phyloP scores from a whole-genome alignment of 352 stramenopile species.

The Aphanomyces stellatus region DNA sequence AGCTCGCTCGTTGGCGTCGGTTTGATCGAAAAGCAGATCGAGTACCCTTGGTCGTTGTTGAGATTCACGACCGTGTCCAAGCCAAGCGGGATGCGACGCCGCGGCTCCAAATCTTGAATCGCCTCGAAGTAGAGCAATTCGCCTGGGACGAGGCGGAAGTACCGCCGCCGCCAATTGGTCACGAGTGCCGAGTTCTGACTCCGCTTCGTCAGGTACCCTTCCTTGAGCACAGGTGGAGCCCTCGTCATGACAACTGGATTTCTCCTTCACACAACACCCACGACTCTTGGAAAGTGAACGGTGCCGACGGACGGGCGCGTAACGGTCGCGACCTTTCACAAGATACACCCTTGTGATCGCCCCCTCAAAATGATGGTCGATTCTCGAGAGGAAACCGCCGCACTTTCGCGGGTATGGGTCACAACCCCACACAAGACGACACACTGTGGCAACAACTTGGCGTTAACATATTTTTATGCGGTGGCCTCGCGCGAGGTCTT shows the following conservation, averaged over 20 bases:
- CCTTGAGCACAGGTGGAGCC: slow-evolving; percentile 40
- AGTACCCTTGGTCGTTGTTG: slow-evolving; percentile 61
- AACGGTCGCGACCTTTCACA: slow-evolving; percentile 6
- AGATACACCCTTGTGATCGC: neutral
- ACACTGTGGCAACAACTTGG: too few species aligned
- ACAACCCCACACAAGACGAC: too few species aligned
- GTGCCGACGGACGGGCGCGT: neutral
- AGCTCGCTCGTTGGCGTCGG: slow-evolving; percentile 28
- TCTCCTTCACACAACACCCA: neutral
- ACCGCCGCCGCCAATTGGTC: slow-evolving; percentile 46
- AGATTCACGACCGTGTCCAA: slow-evolving; percentile 44
- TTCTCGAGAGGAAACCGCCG: neutral
- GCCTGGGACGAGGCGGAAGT: slow-evolving; percentile 55
- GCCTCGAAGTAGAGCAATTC: slow-evolving; percentile 54
- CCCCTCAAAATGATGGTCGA: neutral
- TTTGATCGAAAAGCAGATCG: slow-evolving; percentile 47
- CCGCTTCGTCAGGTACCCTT: slow-evolving; percentile 64
- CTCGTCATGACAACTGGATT: slow-evolving; percentile 22
- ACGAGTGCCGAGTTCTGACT: slow-evolving; percentile 33
- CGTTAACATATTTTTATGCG: too few species aligned
- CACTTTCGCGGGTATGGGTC: too few species aligned
- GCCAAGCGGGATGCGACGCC: slow-evolving; percentile 36
- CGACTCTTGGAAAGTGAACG: neutral
- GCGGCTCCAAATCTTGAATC: slow-evolving; percentile 26
- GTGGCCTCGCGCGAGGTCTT: too few species aligned